These are phyloP conservation scores for Coemansia sp. DNA, from an alignment of 192 early-diverging fungal species.

Conservation along the genomic window DNA sequence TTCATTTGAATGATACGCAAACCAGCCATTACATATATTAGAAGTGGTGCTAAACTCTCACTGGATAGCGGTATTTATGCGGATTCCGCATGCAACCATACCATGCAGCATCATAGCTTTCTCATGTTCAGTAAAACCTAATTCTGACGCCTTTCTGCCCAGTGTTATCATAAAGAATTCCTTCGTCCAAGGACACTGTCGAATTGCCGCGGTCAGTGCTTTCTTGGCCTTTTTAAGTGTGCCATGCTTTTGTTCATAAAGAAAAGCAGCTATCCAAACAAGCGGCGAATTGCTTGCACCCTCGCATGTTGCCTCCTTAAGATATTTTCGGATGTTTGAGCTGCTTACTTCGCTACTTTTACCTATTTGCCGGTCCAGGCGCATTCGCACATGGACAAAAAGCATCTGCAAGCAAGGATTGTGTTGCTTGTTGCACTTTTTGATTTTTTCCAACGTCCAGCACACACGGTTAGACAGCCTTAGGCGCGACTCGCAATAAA, in stretches of 20 bases:
- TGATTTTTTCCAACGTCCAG: background rate
- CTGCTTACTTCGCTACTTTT: background rate
- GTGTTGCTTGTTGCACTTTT: background rate
- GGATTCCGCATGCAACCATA: slow-evolving; percentile 27
- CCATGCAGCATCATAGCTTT: slow-evolving; percentile 13
- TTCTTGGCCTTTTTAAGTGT: slow-evolving; percentile 5
- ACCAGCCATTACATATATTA: too few species aligned
- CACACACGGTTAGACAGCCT: slow-evolving; percentile 7
- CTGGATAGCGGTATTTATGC: slow-evolving; percentile 17
- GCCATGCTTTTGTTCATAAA: slow-evolving; percentile 8
- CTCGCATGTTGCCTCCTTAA: slow-evolving; percentile 13
- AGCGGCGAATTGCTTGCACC: slow-evolving; percentile 13
- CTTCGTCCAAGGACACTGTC: slow-evolving; percentile 34
- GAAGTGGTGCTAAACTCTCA: too few species aligned
- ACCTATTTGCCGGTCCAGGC: background rate
- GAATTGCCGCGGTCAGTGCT: slow-evolving; percentile 12
- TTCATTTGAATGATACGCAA: too few species aligned
- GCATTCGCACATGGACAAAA: slow-evolving; percentile 4
- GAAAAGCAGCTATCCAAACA: slow-evolving; percentile 11
- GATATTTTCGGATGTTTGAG: background rate
- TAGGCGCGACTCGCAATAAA: slow-evolving; percentile 13
- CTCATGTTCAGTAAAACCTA: slow-evolving; percentile 6
- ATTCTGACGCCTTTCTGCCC: slow-evolving; percentile 5
- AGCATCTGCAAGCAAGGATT: background rate
- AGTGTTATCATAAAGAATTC: slow-evolving; percentile 25